Evolutionary conservation across 306 rosid species (phyloP).

Genomic region (Glycine latifolia): DNA sequence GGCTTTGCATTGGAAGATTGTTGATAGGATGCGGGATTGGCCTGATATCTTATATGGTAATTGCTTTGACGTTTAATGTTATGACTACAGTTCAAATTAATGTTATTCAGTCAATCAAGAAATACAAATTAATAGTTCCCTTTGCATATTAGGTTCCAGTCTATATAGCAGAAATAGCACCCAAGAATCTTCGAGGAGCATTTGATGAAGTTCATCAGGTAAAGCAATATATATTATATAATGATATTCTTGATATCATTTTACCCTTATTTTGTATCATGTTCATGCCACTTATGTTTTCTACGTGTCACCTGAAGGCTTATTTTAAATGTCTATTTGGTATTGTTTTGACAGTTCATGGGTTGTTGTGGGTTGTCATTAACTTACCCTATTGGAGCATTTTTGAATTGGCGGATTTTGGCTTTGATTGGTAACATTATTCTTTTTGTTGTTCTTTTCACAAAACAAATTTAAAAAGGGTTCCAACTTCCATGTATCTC

Average conservation of each 20-base stretch:
- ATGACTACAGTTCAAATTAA: conserved; percentile 15
- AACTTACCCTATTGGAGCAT: conserved; percentile 72
- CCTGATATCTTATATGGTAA: conserved; percentile 83
- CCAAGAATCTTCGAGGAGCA: conserved; percentile 75
- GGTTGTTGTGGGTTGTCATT: conserved; percentile 67
- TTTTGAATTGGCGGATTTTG: conserved; percentile 63
- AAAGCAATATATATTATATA: conserved; percentile 13
- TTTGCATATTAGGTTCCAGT: conserved; percentile 66
- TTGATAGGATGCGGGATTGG: conserved; percentile 89
- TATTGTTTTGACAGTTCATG: conserved; percentile 64
- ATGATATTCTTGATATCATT: conserved; percentile 31
- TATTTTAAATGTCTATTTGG: conserved; percentile 29
- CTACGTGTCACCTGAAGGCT: neutral
- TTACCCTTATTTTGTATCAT: conserved; percentile 15
- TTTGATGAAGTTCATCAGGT: conserved; percentile 76
- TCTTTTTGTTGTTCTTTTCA: conserved; percentile 10
- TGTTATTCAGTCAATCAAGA: neutral
- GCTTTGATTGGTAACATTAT: conserved; percentile 60
- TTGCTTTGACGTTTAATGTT: conserved; percentile 28
- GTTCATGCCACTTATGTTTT: neutral
- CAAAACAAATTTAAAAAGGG: conserved; percentile 11
- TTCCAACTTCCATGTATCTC: neutral
- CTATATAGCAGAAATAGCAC: conserved; percentile 78
- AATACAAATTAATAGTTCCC: neutral
- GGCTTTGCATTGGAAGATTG: conserved; percentile 81